phyloP scores from a whole-genome alignment of 2,329 filamentous ascomycete species.

The Beauveria australis region DNA sequence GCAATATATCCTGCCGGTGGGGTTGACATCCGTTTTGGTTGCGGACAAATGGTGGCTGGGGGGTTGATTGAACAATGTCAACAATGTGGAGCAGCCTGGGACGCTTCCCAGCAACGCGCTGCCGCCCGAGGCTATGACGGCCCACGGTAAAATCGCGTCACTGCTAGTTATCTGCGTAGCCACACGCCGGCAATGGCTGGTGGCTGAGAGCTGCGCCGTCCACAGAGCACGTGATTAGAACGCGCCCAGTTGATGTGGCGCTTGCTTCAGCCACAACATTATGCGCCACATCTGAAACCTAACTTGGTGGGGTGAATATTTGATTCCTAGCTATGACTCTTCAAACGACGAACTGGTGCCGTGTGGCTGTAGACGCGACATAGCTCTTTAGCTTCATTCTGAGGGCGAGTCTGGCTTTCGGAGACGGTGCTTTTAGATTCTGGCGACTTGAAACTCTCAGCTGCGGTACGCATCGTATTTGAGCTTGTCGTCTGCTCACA shows the following conservation, averaged over 20 bases:
- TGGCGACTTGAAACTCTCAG: neutral
- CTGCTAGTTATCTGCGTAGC: neutral
- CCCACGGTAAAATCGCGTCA: slow-evolving; percentile 23
- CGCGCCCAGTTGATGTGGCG: neutral
- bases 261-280: neutral
- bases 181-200: neutral
- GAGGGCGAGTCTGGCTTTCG: neutral
- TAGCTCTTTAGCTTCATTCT: neutral
- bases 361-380: neutral
- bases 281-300: slow-evolving; percentile 5
- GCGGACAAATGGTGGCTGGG: slow-evolving; percentile 17
- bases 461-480: neutral
- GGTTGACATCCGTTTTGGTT: slow-evolving; percentile 12
- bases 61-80: slow-evolving; percentile 14
- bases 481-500: neutral
- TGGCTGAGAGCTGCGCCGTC: slow-evolving; percentile 2
- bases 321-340: slow-evolving; percentile 4
- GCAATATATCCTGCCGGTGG: slow-evolving; percentile 9
- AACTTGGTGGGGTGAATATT: slow-evolving; percentile 11
- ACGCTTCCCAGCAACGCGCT: slow-evolving; percentile 18
- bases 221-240: neutral
- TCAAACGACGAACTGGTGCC: neutral
- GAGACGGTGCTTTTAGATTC: too few relatives aligned
- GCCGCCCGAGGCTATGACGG: slow-evolving; percentile 29
- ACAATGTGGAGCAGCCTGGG: slow-evolving; percentile 16